phyloP scores from a whole-genome alignment of 768 basidiomycete species.

The Rhizopogon sp. region DNA sequence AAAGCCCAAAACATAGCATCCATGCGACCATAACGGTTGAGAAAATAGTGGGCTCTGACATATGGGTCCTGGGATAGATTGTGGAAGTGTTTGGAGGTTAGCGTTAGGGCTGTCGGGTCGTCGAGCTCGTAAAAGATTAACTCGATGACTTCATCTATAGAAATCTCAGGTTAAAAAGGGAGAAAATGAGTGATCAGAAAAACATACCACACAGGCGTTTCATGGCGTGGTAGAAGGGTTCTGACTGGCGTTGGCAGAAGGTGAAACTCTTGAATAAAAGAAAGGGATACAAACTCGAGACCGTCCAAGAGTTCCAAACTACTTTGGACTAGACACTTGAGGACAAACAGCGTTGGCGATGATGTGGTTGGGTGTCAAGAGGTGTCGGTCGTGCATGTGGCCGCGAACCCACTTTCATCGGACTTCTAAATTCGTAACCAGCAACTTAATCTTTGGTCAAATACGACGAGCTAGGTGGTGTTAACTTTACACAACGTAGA shows the following conservation, averaged over 20 bases:
- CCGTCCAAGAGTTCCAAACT: neutral
- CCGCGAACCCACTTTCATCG: conserved; percentile 27
- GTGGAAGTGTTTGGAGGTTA: conserved; percentile 53
- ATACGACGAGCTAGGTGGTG: neutral
- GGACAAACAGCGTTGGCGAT: conserved; percentile 23
- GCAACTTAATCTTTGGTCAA: conserved; percentile 3
- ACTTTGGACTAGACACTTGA: neutral
- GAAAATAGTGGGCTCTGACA: conserved; percentile 74
- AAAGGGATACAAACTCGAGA: neutral
- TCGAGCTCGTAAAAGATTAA: conserved; percentile 68
- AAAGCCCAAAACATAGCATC: conserved; percentile 76
- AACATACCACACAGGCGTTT: conserved; percentile 64
- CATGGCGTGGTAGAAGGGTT: conserved; percentile 31
- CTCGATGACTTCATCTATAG: conserved; percentile 60
- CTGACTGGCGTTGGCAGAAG: conserved; percentile 1
- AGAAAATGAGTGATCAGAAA: conserved; percentile 6
- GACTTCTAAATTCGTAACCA: conserved; percentile 30
- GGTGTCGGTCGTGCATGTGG: conserved; percentile 16
- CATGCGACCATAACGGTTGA: conserved; percentile 63
- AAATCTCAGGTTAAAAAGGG: conserved; percentile 6
- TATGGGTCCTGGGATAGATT: conserved; percentile 68
- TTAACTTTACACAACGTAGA: neutral
- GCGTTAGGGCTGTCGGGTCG: conserved; percentile 57
- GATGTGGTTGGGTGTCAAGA: conserved; percentile 31
- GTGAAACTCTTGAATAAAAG: neutral